Evolutionary conservation across 768 basidiomycete genomes (phyloP).

Genomic region (Suillus brevipes): DNA sequence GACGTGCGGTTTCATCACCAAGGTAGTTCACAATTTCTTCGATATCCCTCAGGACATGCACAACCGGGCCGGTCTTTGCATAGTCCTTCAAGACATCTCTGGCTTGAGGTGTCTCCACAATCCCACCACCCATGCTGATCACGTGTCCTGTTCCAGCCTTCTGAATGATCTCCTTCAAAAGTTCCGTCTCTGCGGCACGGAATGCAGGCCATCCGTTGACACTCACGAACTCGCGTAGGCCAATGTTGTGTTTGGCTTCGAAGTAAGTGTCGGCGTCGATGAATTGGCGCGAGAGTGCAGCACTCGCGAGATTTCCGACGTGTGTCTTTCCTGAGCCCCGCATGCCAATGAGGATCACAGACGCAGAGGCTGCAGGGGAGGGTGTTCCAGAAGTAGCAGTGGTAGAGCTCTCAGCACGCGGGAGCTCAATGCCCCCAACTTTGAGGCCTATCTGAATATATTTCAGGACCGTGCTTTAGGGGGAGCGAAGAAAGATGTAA

Average conservation of each 20-base stretch:
- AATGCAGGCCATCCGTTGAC: slow-evolving; percentile 87
- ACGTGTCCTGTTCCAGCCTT: slow-evolving; percentile 60
- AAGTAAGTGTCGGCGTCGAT: slow-evolving; percentile 88
- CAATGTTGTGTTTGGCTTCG: slow-evolving; percentile 56
- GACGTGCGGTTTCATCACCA: slow-evolving; percentile 70
- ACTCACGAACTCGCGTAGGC: slow-evolving; percentile 77
- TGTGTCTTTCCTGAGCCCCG: slow-evolving; percentile 95
- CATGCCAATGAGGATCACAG: slow-evolving; percentile 89
- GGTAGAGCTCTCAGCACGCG: slow-evolving; percentile 33
- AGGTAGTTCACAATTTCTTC: slow-evolving; percentile 84
- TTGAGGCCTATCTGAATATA: slow-evolving; percentile 76
- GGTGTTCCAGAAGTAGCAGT: slow-evolving; percentile 43
- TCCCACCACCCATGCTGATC: slow-evolving; percentile 91
- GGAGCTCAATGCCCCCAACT: slow-evolving; percentile 82
- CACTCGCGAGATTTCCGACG: slow-evolving; percentile 77
- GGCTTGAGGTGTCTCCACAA: slow-evolving; percentile 83
- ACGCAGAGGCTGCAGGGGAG: slow-evolving; percentile 41
- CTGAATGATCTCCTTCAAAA: slow-evolving; percentile 66
- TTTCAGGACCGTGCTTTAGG: background rate
- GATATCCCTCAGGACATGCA: slow-evolving; percentile 80
- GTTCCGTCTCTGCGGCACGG: slow-evolving; percentile 72
- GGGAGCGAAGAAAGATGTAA: background rate
- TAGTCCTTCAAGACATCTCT: slow-evolving; percentile 72
- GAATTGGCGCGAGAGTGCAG: slow-evolving; percentile 67
- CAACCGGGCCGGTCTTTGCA: slow-evolving; percentile 59